Percentiles rank a stretch among this genome's conserved stretches.
Evolutionary conservation across 1,139 yeast species (phyloP).

Genomic region (Blastobotrys raffinosifermentans): DNA sequence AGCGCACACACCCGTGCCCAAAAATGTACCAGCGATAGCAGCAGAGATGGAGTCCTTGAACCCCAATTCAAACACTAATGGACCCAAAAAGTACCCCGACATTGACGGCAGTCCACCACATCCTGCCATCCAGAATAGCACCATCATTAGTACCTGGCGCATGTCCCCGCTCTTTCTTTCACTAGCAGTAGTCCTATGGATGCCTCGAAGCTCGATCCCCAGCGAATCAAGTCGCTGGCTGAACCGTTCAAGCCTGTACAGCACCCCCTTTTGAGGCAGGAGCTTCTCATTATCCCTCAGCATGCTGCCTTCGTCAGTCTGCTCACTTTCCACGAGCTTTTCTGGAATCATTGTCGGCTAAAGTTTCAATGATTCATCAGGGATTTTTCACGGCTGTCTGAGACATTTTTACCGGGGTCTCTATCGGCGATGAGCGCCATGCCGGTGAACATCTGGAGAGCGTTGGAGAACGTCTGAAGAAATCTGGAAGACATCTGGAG

Average conservation of each 20-base stretch:
- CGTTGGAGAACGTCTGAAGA: too few relatives aligned
- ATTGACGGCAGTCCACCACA: constrained; percentile 80
- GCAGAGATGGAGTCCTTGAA: constrained; percentile 54
- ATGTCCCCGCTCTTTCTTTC: constrained; percentile 48
- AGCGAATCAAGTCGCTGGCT: constrained; percentile 40
- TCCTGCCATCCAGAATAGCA: constrained; percentile 79
- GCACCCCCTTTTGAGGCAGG: not conserved
- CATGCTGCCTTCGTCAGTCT: too few relatives aligned
- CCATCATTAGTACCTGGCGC: constrained; percentile 51
- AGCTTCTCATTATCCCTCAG: too few relatives aligned
- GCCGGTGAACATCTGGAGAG: too few relatives aligned
- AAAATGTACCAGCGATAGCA: constrained; percentile 54
- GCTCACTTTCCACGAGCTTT: too few relatives aligned
- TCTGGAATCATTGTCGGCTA: too few relatives aligned
- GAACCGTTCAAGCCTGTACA: constrained; percentile 8
- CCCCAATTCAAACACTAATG: constrained; percentile 61
- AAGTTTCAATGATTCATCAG: too few relatives aligned
- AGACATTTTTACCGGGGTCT: too few relatives aligned
- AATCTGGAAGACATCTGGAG: too few relatives aligned
- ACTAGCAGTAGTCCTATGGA: constrained; percentile 66
- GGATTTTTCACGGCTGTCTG: too few relatives aligned
- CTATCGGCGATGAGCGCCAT: too few relatives aligned
- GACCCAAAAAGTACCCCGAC: constrained; percentile 74
- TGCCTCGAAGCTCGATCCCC: constrained; percentile 76
- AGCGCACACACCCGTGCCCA: constrained; percentile 74